Evolutionary conservation across 139 green algal genomes (phyloP).

Genomic region (Micractinium conductrix): DNA sequence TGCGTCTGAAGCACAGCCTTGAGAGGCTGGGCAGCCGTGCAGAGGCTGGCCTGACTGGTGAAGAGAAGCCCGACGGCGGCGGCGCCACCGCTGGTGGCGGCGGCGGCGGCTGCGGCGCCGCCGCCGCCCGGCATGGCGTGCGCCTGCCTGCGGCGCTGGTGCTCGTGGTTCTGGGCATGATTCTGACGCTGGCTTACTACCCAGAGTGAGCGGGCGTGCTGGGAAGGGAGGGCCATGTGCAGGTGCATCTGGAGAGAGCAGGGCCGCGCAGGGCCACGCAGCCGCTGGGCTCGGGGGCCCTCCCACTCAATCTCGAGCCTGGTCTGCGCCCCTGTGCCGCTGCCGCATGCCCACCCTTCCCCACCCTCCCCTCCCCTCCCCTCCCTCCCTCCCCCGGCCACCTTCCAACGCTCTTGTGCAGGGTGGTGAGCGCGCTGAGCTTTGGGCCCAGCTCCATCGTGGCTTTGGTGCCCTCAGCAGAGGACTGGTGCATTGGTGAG

Average conservation of each 20-base stretch:
- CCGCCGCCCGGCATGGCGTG: neutral
- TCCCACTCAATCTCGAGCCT: too few species aligned
- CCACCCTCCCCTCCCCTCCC: too few species aligned
- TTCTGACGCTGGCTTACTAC: conserved; percentile 50
- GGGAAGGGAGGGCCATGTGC: neutral
- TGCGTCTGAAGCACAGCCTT: neutral
- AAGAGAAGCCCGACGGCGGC: neutral
- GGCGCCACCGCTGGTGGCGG: neutral
- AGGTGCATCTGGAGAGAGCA: too few species aligned
- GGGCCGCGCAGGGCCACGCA: too few species aligned
- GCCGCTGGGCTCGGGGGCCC: too few species aligned
- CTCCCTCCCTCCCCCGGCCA: neutral
- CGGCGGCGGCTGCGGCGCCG: neutral
- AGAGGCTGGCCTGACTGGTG: neutral
- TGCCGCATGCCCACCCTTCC: too few species aligned
- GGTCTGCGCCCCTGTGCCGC: too few species aligned
- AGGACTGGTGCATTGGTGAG: conserved; percentile 42
- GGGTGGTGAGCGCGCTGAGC: conserved; percentile 46
- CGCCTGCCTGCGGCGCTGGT: conserved; percentile 70
- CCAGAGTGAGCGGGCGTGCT: neutral
- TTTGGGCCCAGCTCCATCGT: conserved; percentile 52
- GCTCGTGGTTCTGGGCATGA: conserved; percentile 66
- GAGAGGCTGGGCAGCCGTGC: neutral
- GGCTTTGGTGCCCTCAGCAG: conserved; percentile 21
- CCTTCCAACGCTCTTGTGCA: neutral